Evolutionary conservation across 495 filamentous ascomycete species (phyloP).

Genomic region (Daldinia grandis): DNA sequence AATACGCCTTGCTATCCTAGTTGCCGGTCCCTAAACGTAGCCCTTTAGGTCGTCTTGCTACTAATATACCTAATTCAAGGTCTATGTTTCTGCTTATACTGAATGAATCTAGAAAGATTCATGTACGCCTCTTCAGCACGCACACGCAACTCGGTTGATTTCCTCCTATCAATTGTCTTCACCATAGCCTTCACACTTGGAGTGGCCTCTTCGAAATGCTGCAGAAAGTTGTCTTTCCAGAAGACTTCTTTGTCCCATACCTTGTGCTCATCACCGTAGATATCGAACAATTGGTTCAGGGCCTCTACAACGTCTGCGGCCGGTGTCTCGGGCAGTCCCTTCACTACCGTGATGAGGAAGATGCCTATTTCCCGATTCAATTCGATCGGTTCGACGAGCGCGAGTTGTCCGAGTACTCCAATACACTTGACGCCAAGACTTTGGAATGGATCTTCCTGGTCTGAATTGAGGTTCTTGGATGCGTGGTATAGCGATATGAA

Average conservation of each 20-base stretch:
- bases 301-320: slow-evolving; percentile 63
- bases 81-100: slow-evolving; percentile 65
- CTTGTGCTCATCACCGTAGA: slow-evolving; percentile 66
- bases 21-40: background rate
- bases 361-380: slow-evolving; percentile 65
- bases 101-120: slow-evolving; percentile 66
- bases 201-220: slow-evolving; percentile 60
- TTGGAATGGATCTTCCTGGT: slow-evolving; percentile 57
- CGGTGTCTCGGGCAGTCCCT: slow-evolving; percentile 53
- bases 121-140: slow-evolving; percentile 64
- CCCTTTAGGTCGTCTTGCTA: background rate
- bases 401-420: slow-evolving; percentile 67
- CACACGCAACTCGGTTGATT: slow-evolving; percentile 58
- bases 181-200: slow-evolving; percentile 61
- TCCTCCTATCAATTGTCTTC: slow-evolving; percentile 65
- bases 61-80: slow-evolving; percentile 13
- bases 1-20: background rate
- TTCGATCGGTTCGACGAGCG: slow-evolving; percentile 53
- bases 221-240: slow-evolving; percentile 65
- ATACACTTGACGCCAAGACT: slow-evolving; percentile 66
- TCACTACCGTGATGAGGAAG: slow-evolving; percentile 64
- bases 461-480: slow-evolving; percentile 48
- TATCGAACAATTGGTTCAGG: slow-evolving; percentile 68
- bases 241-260: slow-evolving; percentile 66
- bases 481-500: slow-evolving; percentile 70